Evolutionary conservation across 1,284 basidiomycete genomes (phyloP).

Genomic region (Irpex rosettiformis): DNA sequence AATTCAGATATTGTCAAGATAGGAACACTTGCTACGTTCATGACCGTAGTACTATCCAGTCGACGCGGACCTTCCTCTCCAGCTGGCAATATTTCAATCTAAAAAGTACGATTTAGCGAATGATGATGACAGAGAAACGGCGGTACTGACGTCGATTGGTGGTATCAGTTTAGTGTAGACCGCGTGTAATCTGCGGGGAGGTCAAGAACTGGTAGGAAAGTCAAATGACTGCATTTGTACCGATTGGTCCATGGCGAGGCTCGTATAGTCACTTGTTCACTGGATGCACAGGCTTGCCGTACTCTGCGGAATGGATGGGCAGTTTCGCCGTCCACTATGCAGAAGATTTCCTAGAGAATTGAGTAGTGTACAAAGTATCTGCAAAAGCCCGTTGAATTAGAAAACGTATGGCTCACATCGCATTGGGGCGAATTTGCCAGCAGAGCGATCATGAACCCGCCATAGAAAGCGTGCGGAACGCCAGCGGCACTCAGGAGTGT

Average conservation of each 20-base stretch:
- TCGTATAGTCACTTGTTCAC: constrained; percentile 38
- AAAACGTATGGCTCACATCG: constrained; percentile 53
- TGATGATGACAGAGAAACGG: neutral
- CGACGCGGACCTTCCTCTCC: constrained; percentile 75
- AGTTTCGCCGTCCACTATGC: constrained; percentile 51
- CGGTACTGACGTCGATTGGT: constrained; percentile 32
- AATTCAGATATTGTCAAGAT: constrained; percentile 79
- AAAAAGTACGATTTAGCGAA: neutral
- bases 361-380: neutral
- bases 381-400: neutral
- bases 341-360: constrained; percentile 45
- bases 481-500: constrained; percentile 56
- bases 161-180: constrained; percentile 35
- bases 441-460: constrained; percentile 55
- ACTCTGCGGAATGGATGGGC: constrained; percentile 53
- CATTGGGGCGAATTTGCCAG: constrained; percentile 51
- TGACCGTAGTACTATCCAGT: constrained; percentile 61
- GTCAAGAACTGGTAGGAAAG: constrained; percentile 5
- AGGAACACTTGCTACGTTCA: constrained; percentile 62
- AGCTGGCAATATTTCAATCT: constrained; percentile 80
- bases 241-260: constrained; percentile 55
- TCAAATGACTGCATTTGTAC: constrained; percentile 23
- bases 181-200: constrained; percentile 31
- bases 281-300: constrained; percentile 45
- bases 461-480: constrained; percentile 69